These are phyloP conservation scores for Ogataea dorogensis DNA, from an alignment of 805 yeast species.

Conservation along the genomic window DNA sequence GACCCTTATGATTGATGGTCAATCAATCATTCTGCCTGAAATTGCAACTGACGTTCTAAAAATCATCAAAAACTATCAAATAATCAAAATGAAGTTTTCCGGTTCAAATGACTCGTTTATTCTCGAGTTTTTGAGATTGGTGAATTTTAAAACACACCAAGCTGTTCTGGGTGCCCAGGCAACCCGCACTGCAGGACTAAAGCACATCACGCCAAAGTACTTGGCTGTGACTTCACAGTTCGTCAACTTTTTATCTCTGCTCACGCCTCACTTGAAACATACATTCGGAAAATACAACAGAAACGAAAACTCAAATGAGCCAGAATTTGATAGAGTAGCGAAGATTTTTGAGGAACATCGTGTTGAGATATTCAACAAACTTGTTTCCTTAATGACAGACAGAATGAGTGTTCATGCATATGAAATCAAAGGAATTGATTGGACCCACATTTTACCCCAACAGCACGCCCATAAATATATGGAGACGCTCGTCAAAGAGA, in stretches of 20 bases:
- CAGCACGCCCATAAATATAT: slow-evolving; percentile 59
- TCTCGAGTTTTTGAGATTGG: slow-evolving; percentile 45
- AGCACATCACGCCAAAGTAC: slow-evolving; percentile 72
- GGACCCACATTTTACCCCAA: slow-evolving; percentile 44
- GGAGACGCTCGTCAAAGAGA: slow-evolving; percentile 65
- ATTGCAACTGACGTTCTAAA: slow-evolving; percentile 41
- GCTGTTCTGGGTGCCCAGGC: slow-evolving; percentile 76
- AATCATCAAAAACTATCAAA: slow-evolving; percentile 50
- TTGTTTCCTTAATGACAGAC: slow-evolving; percentile 70
- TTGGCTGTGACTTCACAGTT: slow-evolving; percentile 66
- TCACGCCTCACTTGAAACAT: slow-evolving; percentile 37
- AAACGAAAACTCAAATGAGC: slow-evolving; percentile 34
- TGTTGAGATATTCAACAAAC: slow-evolving; percentile 57
- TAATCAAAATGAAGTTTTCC: slow-evolving; percentile 57
- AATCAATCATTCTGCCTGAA: slow-evolving; percentile 58
- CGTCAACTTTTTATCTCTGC: slow-evolving; percentile 46
- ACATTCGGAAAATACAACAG: slow-evolving; percentile 29
- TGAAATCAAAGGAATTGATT: slow-evolving; percentile 47
- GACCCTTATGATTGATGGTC: slow-evolving; percentile 46
- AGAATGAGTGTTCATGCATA: slow-evolving; percentile 51
- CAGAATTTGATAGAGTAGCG: slow-evolving; percentile 40
- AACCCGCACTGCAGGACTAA: slow-evolving; percentile 67
- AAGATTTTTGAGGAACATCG: slow-evolving; percentile 57
- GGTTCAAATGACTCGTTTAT: slow-evolving; percentile 44
- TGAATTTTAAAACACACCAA: slow-evolving; percentile 54